Evolutionary conservation across 140 eudicot genomes (phyloP), one percentile per base, ranked within the genome.

Genomic region (Bidens hawaiensis): DNA sequence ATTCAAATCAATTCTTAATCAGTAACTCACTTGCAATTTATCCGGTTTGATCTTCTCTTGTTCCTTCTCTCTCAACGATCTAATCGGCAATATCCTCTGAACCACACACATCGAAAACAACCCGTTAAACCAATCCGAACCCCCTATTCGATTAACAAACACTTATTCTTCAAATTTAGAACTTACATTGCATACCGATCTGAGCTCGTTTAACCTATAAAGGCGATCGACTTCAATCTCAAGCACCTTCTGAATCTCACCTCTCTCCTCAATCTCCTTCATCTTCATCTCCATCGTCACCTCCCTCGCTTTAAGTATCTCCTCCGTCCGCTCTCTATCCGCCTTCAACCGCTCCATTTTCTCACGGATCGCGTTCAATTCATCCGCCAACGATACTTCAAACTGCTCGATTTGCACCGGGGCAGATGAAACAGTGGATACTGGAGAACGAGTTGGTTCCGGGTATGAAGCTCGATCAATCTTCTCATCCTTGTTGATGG

Each of bases 151-250:
- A 26, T 68, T 57, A 17, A 3, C 6, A 13, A 13, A 25, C 13
- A 52, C 17, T 1, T 17, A 4, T 28, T 46, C 15, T n/a, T n/a
- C n/a, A n/a, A n/a, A n/a, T n/a, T 45, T 24, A 25, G 4, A n/a
- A 26, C 70, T 73, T 81, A 86, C 97, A 76, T 62, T 62, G 28
- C 83, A 84, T n/a, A 82, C 70, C 50, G 83, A 74, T 60, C 68
- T 71, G 64, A 90, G 88, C 75, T 90, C 84, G 18, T 87, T 87
- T 41, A 90, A 60, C 33, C 97, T 68, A 69, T 71, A 90, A 46
- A 90, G 79, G 10, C 97, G 75, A 69, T 90, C 97, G 0, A 90
- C 85, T 65, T 90, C 96, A 9, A 90, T 78, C 65, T 90, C 97
- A 2, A 87, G 81, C 79, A 60, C 47, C 57, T 73, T 90, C 73